Evolutionary conservation across 192 early-diverging fungal species (phyloP).

Genomic region (Tieghemiomyces parasiticus): DNA sequence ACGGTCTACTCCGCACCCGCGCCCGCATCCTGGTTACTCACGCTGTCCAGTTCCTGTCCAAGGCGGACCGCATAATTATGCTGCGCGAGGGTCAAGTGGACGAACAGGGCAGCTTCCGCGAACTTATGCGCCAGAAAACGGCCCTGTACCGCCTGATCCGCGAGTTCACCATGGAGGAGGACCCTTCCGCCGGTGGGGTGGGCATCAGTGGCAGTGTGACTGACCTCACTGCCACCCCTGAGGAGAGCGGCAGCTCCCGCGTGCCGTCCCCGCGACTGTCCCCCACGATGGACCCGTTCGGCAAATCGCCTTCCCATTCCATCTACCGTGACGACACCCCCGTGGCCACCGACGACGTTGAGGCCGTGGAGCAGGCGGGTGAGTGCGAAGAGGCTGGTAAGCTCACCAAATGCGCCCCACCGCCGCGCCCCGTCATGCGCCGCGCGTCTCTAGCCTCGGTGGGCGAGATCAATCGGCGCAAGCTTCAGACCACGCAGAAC

Average conservation of each 20-base stretch:
- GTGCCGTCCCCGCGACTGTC: too few species aligned
- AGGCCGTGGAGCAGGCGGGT: not conserved
- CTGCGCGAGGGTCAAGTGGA: conserved; percentile 53
- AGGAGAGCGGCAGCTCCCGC: not conserved
- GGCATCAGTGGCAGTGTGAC: too few species aligned
- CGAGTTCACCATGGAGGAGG: conserved; percentile 70
- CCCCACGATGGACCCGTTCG: not conserved
- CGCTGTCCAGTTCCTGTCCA: conserved; percentile 59
- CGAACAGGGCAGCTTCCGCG: conserved; percentile 48
- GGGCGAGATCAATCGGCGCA: conserved; percentile 9
- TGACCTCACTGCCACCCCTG: too few species aligned
- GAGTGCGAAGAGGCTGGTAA: not conserved
- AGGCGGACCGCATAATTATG: conserved; percentile 50
- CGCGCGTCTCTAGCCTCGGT: conserved; percentile 39
- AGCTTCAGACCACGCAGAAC: conserved; percentile 11
- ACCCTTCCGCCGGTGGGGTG: too few species aligned
- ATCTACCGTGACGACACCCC: not conserved
- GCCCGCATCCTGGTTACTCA: conserved; percentile 71
- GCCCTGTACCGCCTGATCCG: conserved; percentile 49
- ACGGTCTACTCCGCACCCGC: conserved; percentile 66
- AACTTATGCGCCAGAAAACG: conserved; percentile 41
- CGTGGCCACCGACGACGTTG: not conserved
- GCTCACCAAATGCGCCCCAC: conserved; percentile 11
- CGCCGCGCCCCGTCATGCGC: conserved; percentile 24
- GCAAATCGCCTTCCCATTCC: not conserved